A percentile compares a stretch with the other conserved stretches of the same genome.
phyloP scores from a whole-genome alignment of 495 filamentous ascomycete genomes.

The Aspergillus ellipticus region DNA sequence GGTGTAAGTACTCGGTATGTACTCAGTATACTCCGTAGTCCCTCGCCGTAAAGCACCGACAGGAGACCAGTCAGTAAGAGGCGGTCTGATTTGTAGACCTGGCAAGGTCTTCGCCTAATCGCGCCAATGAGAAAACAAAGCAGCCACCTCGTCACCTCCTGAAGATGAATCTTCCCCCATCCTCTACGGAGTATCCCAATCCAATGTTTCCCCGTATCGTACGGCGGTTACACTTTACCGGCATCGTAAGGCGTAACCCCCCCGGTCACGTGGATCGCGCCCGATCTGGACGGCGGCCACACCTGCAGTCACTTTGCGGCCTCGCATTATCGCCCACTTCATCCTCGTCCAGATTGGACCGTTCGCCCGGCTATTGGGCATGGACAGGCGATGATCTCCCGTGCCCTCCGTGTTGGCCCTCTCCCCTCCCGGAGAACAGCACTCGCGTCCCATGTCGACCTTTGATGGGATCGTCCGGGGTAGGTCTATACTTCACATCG shows the following conservation, averaged over 20 bases:
- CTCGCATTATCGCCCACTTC: background rate
- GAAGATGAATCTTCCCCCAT: no score
- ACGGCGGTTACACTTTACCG: no score
- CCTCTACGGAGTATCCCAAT: no score
- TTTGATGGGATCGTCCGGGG: constrained; percentile 69
- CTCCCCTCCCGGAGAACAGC: background rate
- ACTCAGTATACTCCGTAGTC: no score
- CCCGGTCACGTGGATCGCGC: background rate
- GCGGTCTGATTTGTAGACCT: no score
- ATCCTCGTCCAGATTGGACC: background rate
- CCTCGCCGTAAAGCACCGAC: no score
- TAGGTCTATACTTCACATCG: constrained; percentile 22
- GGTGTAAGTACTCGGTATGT: no score
- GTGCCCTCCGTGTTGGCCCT: background rate
- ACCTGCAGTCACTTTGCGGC: background rate
- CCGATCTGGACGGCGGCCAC: background rate
- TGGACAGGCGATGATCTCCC: background rate
- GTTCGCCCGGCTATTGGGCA: no score
- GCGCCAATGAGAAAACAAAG: background rate
- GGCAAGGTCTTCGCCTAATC: background rate
- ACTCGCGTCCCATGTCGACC: constrained; percentile 62
- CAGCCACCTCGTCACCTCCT: background rate
- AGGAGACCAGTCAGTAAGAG: no score
- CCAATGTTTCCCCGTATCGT: background rate
- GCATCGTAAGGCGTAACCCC: no score